A percentile compares a stretch with the other conserved stretches of the same genome.
Evolutionary conservation across 2,329 filamentous ascomycete species (phyloP).

Genomic region (Fonsecaea monophora): DNA sequence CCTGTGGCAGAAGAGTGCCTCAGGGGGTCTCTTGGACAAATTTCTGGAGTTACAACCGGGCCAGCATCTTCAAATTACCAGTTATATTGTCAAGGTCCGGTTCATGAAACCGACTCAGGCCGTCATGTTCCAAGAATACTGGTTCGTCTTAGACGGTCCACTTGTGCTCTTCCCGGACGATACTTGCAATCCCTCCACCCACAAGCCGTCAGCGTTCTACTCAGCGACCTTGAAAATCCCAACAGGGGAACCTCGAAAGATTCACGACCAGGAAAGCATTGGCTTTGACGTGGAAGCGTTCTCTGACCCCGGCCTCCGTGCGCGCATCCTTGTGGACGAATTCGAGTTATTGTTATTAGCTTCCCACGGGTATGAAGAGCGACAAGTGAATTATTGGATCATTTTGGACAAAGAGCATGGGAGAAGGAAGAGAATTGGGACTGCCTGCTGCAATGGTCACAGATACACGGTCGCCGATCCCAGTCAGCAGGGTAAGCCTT

Average conservation of each 20-base stretch:
- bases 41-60: background rate
- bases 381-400: constrained; percentile 13
- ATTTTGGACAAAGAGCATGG: background rate
- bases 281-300: constrained; percentile 12
- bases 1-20: background rate
- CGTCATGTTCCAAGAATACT: constrained; percentile 11
- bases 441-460: background rate
- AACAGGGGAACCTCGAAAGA: constrained; percentile 2
- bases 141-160: constrained; percentile 3
- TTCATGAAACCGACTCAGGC: constrained; percentile 10
- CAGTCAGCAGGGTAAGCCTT: background rate
- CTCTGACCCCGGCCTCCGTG: constrained; percentile 7
- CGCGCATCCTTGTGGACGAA: constrained; percentile 6
- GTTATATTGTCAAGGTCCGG: constrained; percentile 1
- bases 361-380: constrained; percentile 12
- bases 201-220: background rate
- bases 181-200: too few species aligned
- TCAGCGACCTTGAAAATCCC: constrained; percentile 2
- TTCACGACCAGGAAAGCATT: constrained; percentile 9
- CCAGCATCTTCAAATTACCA: constrained; percentile 13
- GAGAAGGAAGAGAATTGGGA: constrained; percentile 9
- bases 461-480: constrained; percentile 3
- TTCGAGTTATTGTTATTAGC: constrained; percentile 7
- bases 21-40: background rate
- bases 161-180: background rate